Evolutionary conservation across 495 filamentous ascomycete genomes (phyloP), one percentile per base, ranked within the genome.

Genomic region (Parathielavia appendiculata): DNA sequence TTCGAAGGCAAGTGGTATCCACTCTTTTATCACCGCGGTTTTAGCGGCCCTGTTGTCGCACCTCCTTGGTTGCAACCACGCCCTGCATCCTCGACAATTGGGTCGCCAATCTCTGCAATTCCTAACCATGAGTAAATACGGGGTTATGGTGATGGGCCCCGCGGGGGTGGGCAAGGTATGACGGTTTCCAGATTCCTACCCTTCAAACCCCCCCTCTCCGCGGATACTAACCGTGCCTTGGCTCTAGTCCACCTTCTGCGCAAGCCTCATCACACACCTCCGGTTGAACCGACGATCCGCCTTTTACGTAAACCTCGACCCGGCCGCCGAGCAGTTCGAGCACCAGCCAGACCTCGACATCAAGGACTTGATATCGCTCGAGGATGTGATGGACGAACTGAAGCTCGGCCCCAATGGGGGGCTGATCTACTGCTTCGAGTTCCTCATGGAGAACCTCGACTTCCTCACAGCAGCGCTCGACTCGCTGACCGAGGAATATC

Each of bases 321-420:
- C 93, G 12, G 93, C 93, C 56, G 93, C 93, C 63, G 92, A 97
- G 71, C 82, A 86, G 43, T 97, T 98, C 72, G 81, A 83, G 64
- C 95, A 96, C 71, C 78, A 90, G 61, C 93, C 93, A 1, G 93
- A 97, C 68, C 83, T 97, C 61, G 93, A 98, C 70, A 98, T 98
- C 77, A 92, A 91, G 69, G 92, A 97, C 55, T 82, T 97, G 26
- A 96, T 98, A 71, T 90, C 88, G 2, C 83, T 98, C 47, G 88
- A 95, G 66, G 93, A 98, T 84, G 93, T 95, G 26, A 98, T 98
- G 93, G 93, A 97, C 57, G 93, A 97, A 74, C 83, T 96, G 81
- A 81, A 83, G 44, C 81, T 97, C 7, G 93, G 93, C 5, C 93
- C 93, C 26, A 98, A 98, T 66, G 93, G 93, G 39, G 93, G 92